These are phyloP conservation scores for Cornus controversa DNA, from an alignment of 148 eudicot genomes.

Conservation along the genomic window DNA sequence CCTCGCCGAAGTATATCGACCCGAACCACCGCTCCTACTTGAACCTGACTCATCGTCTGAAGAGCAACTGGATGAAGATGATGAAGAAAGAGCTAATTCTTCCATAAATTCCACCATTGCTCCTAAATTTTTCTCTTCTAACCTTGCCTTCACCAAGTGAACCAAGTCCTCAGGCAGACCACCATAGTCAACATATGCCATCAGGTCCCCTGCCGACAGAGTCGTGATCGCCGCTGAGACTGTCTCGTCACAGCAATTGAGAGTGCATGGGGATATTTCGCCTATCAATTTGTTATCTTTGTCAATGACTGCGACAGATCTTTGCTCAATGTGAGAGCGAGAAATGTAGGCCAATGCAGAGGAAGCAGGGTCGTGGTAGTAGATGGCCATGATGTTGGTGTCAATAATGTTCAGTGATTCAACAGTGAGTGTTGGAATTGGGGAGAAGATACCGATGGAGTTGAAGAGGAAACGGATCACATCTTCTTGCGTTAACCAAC, in stretches of 20 bases:
- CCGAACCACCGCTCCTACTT: constrained; percentile 20
- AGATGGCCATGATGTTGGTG: constrained; percentile 38
- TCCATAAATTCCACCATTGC: constrained; percentile 68
- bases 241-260: constrained; percentile 60
- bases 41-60: constrained; percentile 67
- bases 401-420: constrained; percentile 64
- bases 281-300: constrained; percentile 63
- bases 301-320: constrained; percentile 65
- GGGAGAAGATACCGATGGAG: constrained; percentile 71
- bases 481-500: constrained; percentile 84
- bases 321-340: constrained; percentile 38
- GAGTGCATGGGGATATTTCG: constrained; percentile 68
- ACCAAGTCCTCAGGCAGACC: constrained; percentile 69
- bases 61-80: constrained; percentile 49
- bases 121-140: constrained; percentile 49
- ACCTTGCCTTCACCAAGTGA: constrained; percentile 53
- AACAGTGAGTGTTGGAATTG: constrained; percentile 51
- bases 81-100: constrained; percentile 37
- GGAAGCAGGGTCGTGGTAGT: constrained; percentile 50
- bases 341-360: constrained; percentile 45
- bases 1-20: constrained; percentile 23
- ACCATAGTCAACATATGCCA: constrained; percentile 67
- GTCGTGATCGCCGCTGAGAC: constrained; percentile 63
- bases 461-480: constrained; percentile 78
- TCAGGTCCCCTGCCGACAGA: constrained; percentile 72